Conservation (phyloP, 139 green algal species). For the Picochlorum sp. region DNA sequence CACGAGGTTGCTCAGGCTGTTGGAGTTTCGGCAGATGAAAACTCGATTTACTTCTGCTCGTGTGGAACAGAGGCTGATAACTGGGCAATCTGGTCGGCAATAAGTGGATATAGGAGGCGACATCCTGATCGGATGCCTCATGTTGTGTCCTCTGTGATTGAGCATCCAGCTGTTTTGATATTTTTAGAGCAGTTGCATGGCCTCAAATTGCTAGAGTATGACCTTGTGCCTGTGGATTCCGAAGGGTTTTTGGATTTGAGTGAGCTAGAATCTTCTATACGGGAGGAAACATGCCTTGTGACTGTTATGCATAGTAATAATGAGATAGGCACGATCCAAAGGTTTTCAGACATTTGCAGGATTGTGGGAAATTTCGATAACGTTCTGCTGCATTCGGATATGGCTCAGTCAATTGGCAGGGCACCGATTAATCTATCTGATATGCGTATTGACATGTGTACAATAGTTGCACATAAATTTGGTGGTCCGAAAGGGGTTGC, state of each 20-base stretch:
- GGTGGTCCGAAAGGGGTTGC: slow-evolving; percentile 77
- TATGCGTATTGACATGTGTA: slow-evolving; percentile 67
- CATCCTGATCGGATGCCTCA: slow-evolving; percentile 27
- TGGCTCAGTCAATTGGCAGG: slow-evolving; percentile 70
- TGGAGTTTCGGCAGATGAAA: slow-evolving; percentile 25
- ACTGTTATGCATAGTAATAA: slow-evolving; percentile 83
- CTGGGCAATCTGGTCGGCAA: slow-evolving; percentile 50
- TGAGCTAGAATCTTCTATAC: slow-evolving; percentile 23
- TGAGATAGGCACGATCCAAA: slow-evolving; percentile 55
- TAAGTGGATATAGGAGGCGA: slow-evolving; percentile 15
- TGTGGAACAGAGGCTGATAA: slow-evolving; percentile 39
- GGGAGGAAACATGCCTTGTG: slow-evolving; percentile 47
- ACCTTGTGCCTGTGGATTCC: slow-evolving; percentile 39
- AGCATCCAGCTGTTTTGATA: slow-evolving; percentile 66
- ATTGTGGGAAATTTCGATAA: not conserved
- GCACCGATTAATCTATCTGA: slow-evolving; percentile 51
- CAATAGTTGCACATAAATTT: slow-evolving; percentile 76
- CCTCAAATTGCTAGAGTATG: slow-evolving; percentile 36
- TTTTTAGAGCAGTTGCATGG: slow-evolving; percentile 15
- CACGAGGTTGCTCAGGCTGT: slow-evolving; percentile 35
- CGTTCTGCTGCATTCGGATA: slow-evolving; percentile 52
- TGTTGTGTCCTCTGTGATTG: slow-evolving; percentile 55
- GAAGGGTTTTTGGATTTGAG: slow-evolving; percentile 45
- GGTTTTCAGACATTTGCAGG: slow-evolving; percentile 30
- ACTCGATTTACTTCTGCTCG: slow-evolving; percentile 44